These are phyloP conservation scores for Auricularia cornea DNA, from an alignment of 768 basidiomycete genomes.

Conservation along the genomic window DNA sequence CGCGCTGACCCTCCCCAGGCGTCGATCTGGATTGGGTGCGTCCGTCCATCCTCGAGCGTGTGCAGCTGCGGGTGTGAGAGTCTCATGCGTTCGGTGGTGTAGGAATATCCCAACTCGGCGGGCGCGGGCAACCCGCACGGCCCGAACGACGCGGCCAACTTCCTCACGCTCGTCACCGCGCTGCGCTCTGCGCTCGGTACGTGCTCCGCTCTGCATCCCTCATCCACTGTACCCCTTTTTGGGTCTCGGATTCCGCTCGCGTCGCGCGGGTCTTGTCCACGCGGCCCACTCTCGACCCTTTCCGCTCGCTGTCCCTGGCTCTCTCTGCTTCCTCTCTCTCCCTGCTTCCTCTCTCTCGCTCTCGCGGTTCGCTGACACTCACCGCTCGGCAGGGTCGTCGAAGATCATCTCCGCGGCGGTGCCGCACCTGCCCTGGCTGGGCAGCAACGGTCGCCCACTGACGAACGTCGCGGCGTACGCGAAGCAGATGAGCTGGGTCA, in stretches of 20 bases:
- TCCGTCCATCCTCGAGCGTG: background rate
- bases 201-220: background rate
- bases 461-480: conserved; percentile 60
- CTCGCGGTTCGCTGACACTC: no score
- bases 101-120: conserved; percentile 65
- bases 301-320: background rate
- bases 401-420: conserved; percentile 66
- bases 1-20: conserved; percentile 22
- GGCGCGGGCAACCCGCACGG: conserved; percentile 58
- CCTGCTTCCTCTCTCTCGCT: no score
- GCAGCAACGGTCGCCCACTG: conserved; percentile 51
- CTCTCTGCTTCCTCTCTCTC: no score
- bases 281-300: no score
- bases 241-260: no score
- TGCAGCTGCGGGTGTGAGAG: background rate
- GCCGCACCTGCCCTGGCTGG: conserved; percentile 60
- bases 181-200: conserved; percentile 48
- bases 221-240: no score
- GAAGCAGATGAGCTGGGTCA: conserved; percentile 51
- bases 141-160: conserved; percentile 53
- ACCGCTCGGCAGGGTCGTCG: conserved; percentile 21
- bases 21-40: conserved; percentile 56
- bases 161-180: conserved; percentile 48
- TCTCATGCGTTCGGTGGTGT: conserved; percentile 7
- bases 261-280: no score